Evolutionary conservation across 2,329 filamentous ascomycete genomes (phyloP).

Genomic region (Cordyceps javanica): DNA sequence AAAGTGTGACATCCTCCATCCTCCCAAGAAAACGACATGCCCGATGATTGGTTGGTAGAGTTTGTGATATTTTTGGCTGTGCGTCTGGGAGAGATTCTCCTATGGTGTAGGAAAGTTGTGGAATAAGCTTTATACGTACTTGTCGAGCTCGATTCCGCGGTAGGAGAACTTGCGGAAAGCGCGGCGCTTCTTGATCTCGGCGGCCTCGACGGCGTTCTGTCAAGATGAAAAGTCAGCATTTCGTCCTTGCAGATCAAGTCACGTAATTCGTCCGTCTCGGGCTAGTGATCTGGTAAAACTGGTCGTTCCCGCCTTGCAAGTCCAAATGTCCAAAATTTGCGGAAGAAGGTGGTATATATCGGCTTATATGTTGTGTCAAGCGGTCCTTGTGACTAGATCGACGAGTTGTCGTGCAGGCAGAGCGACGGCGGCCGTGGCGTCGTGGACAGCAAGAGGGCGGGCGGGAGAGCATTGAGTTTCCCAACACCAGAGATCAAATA

Average conservation of each 20-base stretch:
- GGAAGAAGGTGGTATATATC: too few relatives aligned
- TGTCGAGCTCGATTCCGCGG: conserved; percentile 98
- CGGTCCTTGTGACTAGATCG: not conserved
- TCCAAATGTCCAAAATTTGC: too few relatives aligned
- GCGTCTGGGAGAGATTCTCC: too few relatives aligned
- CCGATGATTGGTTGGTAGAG: not conserved
- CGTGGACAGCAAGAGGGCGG: not conserved
- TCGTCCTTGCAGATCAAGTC: conserved; percentile 8
- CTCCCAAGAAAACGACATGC: not conserved
- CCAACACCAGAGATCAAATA: not conserved
- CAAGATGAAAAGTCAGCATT: conserved; percentile 24
- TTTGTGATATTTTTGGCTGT: not conserved
- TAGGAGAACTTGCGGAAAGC: conserved; percentile 99
- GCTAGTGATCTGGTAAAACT: not conserved
- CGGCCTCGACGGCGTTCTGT: conserved; percentile 95
- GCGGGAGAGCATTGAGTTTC: not conserved
- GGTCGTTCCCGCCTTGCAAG: not conserved
- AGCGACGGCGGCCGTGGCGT: too few relatives aligned
- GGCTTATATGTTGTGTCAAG: not conserved
- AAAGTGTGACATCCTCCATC: not conserved
- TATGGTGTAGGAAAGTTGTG: too few relatives aligned
- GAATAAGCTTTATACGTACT: conserved; percentile 63
- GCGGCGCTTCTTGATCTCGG: conserved; percentile 99
- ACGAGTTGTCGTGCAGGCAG: not conserved
- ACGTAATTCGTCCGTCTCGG: not conserved